These are phyloP conservation scores for Apiospora kogelbergensis DNA, from an alignment of 2,329 filamentous ascomycete species.

Conservation along the genomic window DNA sequence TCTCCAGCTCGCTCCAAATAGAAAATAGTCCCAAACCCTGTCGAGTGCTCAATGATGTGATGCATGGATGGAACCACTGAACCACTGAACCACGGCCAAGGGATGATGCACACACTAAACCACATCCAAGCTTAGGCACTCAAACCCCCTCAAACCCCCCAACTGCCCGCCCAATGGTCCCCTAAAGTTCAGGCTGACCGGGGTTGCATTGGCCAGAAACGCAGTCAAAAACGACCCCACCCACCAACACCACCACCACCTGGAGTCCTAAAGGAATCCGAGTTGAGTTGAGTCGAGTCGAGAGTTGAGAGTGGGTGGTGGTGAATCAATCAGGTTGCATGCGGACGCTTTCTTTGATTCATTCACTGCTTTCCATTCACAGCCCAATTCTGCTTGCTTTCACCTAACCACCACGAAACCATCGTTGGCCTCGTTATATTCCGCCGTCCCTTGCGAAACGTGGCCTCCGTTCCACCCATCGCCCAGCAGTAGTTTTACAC, in stretches of 20 bases:
- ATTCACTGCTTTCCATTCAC: constrained; percentile 2
- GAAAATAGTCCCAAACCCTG: background rate
- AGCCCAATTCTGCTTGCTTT: constrained; percentile 3
- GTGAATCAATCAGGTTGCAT: constrained; percentile 7
- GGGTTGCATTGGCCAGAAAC: constrained; percentile 2
- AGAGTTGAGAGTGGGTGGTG: background rate
- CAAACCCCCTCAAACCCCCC: background rate
- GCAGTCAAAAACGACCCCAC: background rate
- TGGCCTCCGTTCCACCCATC: background rate
- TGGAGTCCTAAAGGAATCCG: background rate
- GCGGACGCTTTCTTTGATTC: constrained; percentile 5
- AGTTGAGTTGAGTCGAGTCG: background rate
- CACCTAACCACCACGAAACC: constrained; percentile 10
- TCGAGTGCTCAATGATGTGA: background rate
- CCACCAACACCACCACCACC: background rate
- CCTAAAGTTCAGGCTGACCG: constrained; percentile 5
- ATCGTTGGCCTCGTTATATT: constrained; percentile 12
- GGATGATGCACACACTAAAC: background rate
- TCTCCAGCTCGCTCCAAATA: background rate
- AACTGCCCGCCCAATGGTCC: background rate
- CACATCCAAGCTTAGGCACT: background rate
- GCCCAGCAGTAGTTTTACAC: background rate
- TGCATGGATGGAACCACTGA: constrained; percentile 9
- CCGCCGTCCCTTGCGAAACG: constrained; percentile 8
- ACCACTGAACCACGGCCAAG: background rate